Percentiles rank a stretch among this genome's conserved stretches.
Evolutionary conservation across 495 filamentous ascomycete species (phyloP).

Genomic region (Parmelia sp.): DNA sequence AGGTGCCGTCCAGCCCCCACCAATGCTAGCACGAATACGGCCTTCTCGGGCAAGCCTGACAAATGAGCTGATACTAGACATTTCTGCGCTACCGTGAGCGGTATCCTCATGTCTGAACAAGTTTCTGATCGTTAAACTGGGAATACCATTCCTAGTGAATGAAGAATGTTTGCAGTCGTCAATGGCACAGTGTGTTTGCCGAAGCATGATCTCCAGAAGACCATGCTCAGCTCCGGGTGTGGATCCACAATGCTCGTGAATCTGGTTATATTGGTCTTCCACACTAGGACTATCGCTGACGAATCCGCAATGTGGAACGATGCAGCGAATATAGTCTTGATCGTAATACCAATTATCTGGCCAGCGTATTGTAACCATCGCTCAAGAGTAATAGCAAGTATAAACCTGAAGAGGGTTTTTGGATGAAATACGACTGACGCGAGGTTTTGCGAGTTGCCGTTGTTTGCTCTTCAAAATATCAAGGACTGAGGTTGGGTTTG

Average conservation of each 20-base stretch:
- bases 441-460: not conserved
- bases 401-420: not conserved
- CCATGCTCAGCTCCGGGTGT: not conserved
- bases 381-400: no score
- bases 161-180: not conserved
- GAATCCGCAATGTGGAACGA: not conserved
- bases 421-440: not conserved
- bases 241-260: not conserved
- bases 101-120: not conserved
- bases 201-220: not conserved
- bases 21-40: not conserved
- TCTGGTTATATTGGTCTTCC: not conserved
- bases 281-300: not conserved
- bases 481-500: not conserved
- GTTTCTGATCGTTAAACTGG: not conserved
- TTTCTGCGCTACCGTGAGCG: not conserved
- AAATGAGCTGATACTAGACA: not conserved
- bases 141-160: no score
- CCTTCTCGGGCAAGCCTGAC: not conserved
- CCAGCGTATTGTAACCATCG: not conserved
- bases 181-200: not conserved
- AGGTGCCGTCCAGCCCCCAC: not conserved
- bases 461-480: not conserved
- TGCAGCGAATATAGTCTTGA: not conserved
- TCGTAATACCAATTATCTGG: constrained; percentile 1